These are phyloP conservation scores for Eruca vesicaria DNA, from an alignment of 441 rosid species.

Conservation along the genomic window DNA sequence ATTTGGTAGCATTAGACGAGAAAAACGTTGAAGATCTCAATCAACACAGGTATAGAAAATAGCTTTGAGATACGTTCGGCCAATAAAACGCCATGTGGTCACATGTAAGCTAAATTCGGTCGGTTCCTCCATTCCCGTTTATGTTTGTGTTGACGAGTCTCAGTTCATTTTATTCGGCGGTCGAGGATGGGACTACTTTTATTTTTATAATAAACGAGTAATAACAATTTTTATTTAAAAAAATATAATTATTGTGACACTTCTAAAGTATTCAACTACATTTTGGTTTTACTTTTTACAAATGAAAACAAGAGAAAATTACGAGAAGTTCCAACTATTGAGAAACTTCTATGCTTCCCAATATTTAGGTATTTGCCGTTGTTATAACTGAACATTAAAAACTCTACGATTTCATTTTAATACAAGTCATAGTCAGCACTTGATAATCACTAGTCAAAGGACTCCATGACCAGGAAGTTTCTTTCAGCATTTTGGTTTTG, in stretches of 20 bases:
- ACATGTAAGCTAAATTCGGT: slow-evolving; percentile 44
- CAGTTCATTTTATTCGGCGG: slow-evolving; percentile 23
- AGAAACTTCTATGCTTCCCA: neutral
- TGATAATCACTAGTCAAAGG: slow-evolving; percentile 10
- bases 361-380: slow-evolving; percentile 18
- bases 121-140: slow-evolving; percentile 56
- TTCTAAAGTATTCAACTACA: neutral
- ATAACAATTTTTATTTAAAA: neutral
- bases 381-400: neutral
- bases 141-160: slow-evolving; percentile 26
- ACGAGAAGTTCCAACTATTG: neutral
- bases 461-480: slow-evolving; percentile 9
- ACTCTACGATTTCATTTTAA: neutral
- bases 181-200: slow-evolving; percentile 2
- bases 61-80: slow-evolving; percentile 30
- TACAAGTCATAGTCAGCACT: slow-evolving; percentile 17
- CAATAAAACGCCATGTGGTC: slow-evolving; percentile 58
- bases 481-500: neutral
- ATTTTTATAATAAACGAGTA: neutral
- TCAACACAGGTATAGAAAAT: neutral
- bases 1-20: slow-evolving; percentile 15
- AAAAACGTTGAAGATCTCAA: slow-evolving; percentile 19
- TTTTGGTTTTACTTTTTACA: neutral
- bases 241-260: neutral
- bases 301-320: neutral